Evolutionary conservation across 1,284 basidiomycete species (phyloP), one percentile per base, ranked within the genome.

Genomic region (Sparassis latifolia): DNA sequence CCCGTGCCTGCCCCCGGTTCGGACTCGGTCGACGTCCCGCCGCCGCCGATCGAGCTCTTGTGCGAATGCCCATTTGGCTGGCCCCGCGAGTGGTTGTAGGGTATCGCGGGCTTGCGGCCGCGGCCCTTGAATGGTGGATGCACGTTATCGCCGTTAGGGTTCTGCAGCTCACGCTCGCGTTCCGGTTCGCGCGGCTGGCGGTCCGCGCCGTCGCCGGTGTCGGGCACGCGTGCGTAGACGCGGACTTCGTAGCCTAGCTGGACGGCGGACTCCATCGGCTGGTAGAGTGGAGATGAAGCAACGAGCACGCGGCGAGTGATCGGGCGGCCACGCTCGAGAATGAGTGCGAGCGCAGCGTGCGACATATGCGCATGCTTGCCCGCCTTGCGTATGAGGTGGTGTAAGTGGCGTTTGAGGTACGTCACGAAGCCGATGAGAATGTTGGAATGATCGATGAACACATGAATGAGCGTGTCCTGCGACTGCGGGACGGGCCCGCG

Each of bases 371-470:
- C 80, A 53, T 48, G 53, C 69, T 48, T 80, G 80, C 55, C 67
- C 35, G 62, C 56, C 58, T 61, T 64, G 55, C 60, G 62, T 50
- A 66, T 52, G 49, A 67, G 54, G 49, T 64, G 63, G 33, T 69
- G 67, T 57, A 69, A 70, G 56, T 81, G 72, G 53, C 75, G 78
- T 62, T 78, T 81, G 44, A 86, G 65, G 62, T 83, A 79, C 31
- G 74, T 77, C 20, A 90, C 64, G 52, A 90, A 78, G 32, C 89
- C 89, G 56, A 90, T 83, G 42, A 92, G 78, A 59, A 92, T 90
- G 63, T 92, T 92, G 4, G 89, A 92, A 88, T 93, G 88, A 66
- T 94, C 91, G 55, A 94, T 78, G 66, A 92, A 93, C 57, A 93
- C 79, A 68, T 94, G 89, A 42, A 89, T 79, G 55, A 84, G 65